A percentile compares a stretch with the other conserved stretches of the same genome.
These are phyloP conservation scores for Aspergillus unguis DNA, from an alignment of 2,329 filamentous ascomycete species.

Conservation along the genomic window DNA sequence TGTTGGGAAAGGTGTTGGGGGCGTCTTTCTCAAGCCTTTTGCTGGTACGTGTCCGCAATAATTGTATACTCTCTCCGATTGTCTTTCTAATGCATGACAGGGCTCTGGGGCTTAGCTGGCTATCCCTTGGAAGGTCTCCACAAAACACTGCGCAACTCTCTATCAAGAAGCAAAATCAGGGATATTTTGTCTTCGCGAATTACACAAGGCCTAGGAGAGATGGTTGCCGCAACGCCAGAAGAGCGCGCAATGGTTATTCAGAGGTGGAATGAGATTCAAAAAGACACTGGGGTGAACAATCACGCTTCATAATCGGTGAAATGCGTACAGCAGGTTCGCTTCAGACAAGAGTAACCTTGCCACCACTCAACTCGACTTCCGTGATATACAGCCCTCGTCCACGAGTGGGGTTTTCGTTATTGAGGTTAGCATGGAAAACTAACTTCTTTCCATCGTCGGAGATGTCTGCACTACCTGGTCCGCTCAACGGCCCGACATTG, in stretches of 20 bases:
- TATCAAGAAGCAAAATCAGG: conserved; percentile 25
- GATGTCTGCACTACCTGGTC: conserved; percentile 30
- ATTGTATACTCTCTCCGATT: background rate
- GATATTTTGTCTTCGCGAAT: conserved; percentile 28
- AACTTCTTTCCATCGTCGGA: conserved; percentile 23
- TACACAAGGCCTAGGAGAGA: conserved; percentile 28
- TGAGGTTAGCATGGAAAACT: conserved; percentile 27
- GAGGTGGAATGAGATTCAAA: conserved; percentile 18
- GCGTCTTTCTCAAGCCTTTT: conserved; percentile 75
- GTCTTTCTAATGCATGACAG: conserved; percentile 11
- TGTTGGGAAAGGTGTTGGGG: conserved; percentile 78
- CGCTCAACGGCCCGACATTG: conserved; percentile 22
- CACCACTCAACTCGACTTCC: background rate
- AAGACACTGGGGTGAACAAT: background rate
- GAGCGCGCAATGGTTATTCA: conserved; percentile 22
- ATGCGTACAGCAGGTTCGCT: background rate
- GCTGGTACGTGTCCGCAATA: conserved; percentile 55
- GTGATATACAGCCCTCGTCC: conserved; percentile 19
- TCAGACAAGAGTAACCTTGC: background rate
- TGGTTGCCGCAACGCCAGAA: conserved; percentile 20
- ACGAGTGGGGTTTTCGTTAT: conserved; percentile 19
- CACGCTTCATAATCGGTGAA: background rate
- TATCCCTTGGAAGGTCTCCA: conserved; percentile 32
- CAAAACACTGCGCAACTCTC: conserved; percentile 28
- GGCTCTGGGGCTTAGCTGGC: conserved; percentile 30